Base-by-base conservation (phyloP, 1,139 yeast genomes). In the Yamadazyma siamensis region DNA sequence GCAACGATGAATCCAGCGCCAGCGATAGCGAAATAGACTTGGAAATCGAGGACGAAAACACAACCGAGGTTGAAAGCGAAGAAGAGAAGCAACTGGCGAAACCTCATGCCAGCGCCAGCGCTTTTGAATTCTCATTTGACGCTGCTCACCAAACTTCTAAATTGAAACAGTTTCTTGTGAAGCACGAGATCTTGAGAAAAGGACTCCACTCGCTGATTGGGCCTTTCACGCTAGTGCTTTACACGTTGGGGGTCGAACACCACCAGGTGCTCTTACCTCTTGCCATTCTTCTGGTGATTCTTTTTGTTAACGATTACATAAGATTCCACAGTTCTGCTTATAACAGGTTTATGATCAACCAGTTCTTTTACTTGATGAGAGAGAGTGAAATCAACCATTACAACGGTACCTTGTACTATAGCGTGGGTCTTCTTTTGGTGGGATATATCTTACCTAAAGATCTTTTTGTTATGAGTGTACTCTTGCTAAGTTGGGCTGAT, bases 401-500 rank as follows among this genome's bases (percentile, higher is more conserved):
- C 47, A 89, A 88, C 55, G 98, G 98, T 6, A 87, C 82, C 5
- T 70, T 86, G 29, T 91, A 87, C 81, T 91, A 86, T 53, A 61
- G 86, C 28, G 65, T 83, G 4, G 98, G 98, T 2, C 64, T 87
- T 32, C 62, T 79, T 18, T 60, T 85, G 38, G 87, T 89, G 4
- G 84, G 87, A 47, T 45, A 68, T 2, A 54, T 77, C 12, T 80
- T 78, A 46, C 82, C 94, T 11, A 87, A 87, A 59, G 98, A 91
- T 51, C 78, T 91, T 30, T 69, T 81, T 2, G 65, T 89, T 15
- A 68, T 88, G 65, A 71, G 95, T 16, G 77, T 87, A 6, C 65
- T 88, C 43, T 64, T 91, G 34, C 71, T 91, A 41, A 84, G 96
- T 52, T 91, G 97, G 97, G 89, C 95, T 8, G 98, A 91, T 53